Conservation (phyloP, 2,329 filamentous ascomycete genomes). For the Xylariaceae sp. region DNA sequence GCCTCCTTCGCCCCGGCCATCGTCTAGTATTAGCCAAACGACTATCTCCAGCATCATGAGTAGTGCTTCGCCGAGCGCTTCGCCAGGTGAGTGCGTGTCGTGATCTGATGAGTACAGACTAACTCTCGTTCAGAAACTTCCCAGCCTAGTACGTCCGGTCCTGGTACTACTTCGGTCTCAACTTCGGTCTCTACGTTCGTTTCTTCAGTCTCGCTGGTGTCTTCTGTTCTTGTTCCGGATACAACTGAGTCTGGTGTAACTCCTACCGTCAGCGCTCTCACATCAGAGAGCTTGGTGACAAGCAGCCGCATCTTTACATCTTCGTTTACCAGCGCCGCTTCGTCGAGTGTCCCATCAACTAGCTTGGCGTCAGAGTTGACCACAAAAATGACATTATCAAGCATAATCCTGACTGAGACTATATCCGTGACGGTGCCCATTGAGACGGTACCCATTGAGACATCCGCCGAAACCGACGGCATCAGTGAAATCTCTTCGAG, state of each 20-base stretch:
- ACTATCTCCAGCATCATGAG: constrained; percentile 4
- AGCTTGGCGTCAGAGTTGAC: constrained; percentile 13
- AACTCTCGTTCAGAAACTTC: constrained; percentile 6
- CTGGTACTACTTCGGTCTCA: neutral
- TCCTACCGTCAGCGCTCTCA: constrained; percentile 5
- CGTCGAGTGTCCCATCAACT: constrained; percentile 6
- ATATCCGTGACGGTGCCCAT: constrained; percentile 21
- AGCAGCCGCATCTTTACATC: constrained; percentile 6
- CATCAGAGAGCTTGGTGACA: constrained; percentile 4
- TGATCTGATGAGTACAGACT: neutral
- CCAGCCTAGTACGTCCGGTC: neutral
- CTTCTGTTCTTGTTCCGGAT: neutral
- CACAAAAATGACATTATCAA: constrained; percentile 21
- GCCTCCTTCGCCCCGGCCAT: constrained; percentile 19
- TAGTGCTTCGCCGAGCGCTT: neutral
- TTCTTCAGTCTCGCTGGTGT: neutral
- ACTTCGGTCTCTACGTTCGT: neutral
- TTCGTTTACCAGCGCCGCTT: constrained; percentile 2
- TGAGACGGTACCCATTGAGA: constrained; percentile 18
- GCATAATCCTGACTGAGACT: constrained; percentile 19
- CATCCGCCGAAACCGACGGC: constrained; percentile 23
- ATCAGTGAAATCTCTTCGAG: constrained; percentile 20
- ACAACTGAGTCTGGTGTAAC: neutral
- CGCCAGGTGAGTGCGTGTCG: constrained; percentile 2
- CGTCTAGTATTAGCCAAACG: constrained; percentile 13